A percentile compares a stretch with the other conserved stretches of the same genome.
phyloP scores from a whole-genome alignment of 176 grass and related monocot species.

The Avena insularis region DNA sequence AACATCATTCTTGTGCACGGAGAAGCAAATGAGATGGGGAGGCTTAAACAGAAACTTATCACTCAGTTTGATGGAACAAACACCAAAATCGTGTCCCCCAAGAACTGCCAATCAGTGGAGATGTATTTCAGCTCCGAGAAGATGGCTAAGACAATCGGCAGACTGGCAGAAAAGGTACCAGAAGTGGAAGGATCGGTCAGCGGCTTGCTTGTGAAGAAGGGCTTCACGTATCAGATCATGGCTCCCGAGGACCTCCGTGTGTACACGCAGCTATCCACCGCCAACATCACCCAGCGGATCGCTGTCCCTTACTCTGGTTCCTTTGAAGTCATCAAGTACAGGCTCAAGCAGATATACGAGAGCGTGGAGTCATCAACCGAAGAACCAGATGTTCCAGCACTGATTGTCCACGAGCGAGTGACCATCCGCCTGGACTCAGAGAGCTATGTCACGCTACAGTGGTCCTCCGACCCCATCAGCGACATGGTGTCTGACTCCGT shows the following conservation, averaged over 20 bases:
- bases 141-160: conserved; percentile 92
- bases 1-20: conserved; percentile 98
- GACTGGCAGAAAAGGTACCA: conserved; percentile 79
- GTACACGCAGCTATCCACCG: conserved; percentile 81
- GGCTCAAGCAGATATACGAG: conserved; percentile 89
- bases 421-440: conserved; percentile 76
- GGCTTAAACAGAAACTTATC: conserved; percentile 91
- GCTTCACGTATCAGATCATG: conserved; percentile 96
- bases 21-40: conserved; percentile 94
- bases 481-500: conserved; percentile 99
- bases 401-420: conserved; percentile 72
- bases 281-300: conserved; percentile 83
- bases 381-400: conserved; percentile 66
- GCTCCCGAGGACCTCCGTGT: conserved; percentile 92
- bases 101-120: conserved; percentile 90
- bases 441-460: conserved; percentile 83
- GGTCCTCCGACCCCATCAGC: conserved; percentile 85
- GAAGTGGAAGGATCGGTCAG: conserved; percentile 61
- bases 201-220: conserved; percentile 93
- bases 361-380: conserved; percentile 68
- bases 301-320: conserved; percentile 81
- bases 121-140: conserved; percentile 94
- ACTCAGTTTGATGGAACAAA: conserved; percentile 78
- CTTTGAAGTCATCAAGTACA: conserved; percentile 88
- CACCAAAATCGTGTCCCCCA: conserved; percentile 76